Percentiles rank a stretch among this genome's conserved stretches.
phyloP scores from a whole-genome alignment of 805 yeast genomes.

The Naumovozyma dairenensis region DNA sequence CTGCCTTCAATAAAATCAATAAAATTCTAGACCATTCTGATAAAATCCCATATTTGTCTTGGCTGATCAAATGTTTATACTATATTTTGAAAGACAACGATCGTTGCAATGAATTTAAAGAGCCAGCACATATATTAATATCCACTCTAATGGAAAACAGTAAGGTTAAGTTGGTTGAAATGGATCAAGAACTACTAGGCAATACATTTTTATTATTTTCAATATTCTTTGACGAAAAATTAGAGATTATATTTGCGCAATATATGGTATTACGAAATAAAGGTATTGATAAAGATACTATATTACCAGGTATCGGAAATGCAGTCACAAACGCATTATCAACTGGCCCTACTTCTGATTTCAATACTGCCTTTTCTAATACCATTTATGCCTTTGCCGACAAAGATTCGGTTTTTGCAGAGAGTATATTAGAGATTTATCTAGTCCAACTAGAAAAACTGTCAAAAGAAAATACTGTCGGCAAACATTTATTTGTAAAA shows the following conservation, averaged over 20 bases:
- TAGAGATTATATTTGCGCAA: constrained; percentile 28
- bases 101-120: not conserved
- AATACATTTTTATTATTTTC: constrained; percentile 26
- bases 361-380: constrained; percentile 14
- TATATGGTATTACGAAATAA: constrained; percentile 27
- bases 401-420: constrained; percentile 2
- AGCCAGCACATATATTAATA: not conserved
- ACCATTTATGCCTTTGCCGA: constrained; percentile 9
- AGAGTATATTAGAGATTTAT: constrained; percentile 16
- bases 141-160: constrained; percentile 3
- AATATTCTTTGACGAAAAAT: constrained; percentile 6
- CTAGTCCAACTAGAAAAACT: constrained; percentile 11
- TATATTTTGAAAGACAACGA: constrained; percentile 7
- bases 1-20: not conserved
- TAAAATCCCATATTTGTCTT: constrained; percentile 8
- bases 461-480: constrained; percentile 15
- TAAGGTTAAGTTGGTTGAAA: not conserved
- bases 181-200: constrained; percentile 12
- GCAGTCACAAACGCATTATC: constrained; percentile 5
- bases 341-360: constrained; percentile 4
- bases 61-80: constrained; percentile 29
- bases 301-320: constrained; percentile 17
- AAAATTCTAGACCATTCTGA: not conserved
- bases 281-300: constrained; percentile 8
- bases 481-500: constrained; percentile 20